Evolutionary conservation across 1,139 yeast species (phyloP).

Genomic region (Candida frijolesensis): DNA sequence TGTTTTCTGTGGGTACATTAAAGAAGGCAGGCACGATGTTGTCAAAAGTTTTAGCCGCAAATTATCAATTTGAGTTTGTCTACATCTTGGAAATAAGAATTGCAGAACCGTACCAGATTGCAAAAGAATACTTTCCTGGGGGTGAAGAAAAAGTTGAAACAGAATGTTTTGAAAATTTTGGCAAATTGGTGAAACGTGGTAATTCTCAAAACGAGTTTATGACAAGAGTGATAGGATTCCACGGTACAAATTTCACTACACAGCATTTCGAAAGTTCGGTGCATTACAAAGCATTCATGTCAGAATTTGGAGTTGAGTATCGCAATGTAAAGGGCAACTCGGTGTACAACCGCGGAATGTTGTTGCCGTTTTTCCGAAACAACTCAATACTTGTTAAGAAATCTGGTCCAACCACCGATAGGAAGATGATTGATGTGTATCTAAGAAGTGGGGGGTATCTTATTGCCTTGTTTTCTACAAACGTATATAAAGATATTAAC

Average conservation of each 20-base stretch:
- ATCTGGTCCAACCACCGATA: slow-evolving; percentile 18
- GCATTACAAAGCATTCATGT: slow-evolving; percentile 51
- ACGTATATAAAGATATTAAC: slow-evolving; percentile 29
- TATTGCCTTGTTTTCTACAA: slow-evolving; percentile 50
- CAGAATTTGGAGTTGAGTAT: slow-evolving; percentile 59
- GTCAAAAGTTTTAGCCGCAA: slow-evolving; percentile 41
- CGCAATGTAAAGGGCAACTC: slow-evolving; percentile 26
- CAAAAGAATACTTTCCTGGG: slow-evolving; percentile 42
- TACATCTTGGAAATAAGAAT: slow-evolving; percentile 60
- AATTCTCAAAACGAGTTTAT: slow-evolving; percentile 29
- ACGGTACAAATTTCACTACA: slow-evolving; percentile 33
- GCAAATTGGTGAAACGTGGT: slow-evolving; percentile 31
- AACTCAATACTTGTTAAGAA: slow-evolving; percentile 44
- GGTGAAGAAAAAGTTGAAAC: slow-evolving; percentile 41
- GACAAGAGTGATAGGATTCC: slow-evolving; percentile 52
- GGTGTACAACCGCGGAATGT: slow-evolving; percentile 46
- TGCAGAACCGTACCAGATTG: slow-evolving; percentile 46
- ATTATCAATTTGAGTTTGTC: slow-evolving; percentile 49
- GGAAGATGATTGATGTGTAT: slow-evolving; percentile 38
- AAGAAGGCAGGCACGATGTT: slow-evolving; percentile 45
- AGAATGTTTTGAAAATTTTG: slow-evolving; percentile 43
- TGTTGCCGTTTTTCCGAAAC: slow-evolving; percentile 54
- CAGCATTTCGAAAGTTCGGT: slow-evolving; percentile 45
- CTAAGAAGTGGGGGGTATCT: slow-evolving; percentile 60
- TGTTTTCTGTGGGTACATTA: slow-evolving; percentile 43